Conservation (phyloP, 768 basidiomycete genomes). For the Saitozyma sp. region DNA sequence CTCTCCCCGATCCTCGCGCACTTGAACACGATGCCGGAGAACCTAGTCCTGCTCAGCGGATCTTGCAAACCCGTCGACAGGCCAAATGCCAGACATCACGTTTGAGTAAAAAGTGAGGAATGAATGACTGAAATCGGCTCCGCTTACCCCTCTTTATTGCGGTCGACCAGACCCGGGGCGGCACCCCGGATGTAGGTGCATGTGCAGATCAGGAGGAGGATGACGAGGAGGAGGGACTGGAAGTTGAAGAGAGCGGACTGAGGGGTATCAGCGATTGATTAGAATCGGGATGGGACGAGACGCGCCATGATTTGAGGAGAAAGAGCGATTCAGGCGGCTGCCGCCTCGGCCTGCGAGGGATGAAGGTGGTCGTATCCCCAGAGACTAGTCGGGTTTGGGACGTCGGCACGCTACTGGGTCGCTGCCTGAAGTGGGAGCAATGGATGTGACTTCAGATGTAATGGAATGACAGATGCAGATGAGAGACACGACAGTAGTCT, state of each 20-base stretch:
- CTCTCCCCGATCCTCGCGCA: conserved; percentile 94
- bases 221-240: conserved; percentile 87
- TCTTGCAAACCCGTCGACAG: too few species aligned
- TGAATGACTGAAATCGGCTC: not conserved
- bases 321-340: not conserved
- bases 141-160: conserved; percentile 87
- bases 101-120: conserved; percentile 2
- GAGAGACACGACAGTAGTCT: too few species aligned
- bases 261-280: not conserved
- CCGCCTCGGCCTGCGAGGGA: too few species aligned
- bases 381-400: too few species aligned
- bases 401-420: too few species aligned
- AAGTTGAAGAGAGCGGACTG: conserved; percentile 98
- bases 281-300: too few species aligned
- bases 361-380: too few species aligned
- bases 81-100: too few species aligned
- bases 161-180: conserved; percentile 83
- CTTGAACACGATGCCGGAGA: conserved; percentile 91
- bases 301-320: not conserved
- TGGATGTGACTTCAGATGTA: too few species aligned
- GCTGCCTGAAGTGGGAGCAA: too few species aligned
- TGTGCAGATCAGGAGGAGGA: conserved; percentile 91
- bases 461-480: too few species aligned
- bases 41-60: conserved; percentile 57
- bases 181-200: conserved; percentile 92